phyloP scores from a whole-genome alignment of 805 yeast species.

The Myxozyma lipomycoides region DNA sequence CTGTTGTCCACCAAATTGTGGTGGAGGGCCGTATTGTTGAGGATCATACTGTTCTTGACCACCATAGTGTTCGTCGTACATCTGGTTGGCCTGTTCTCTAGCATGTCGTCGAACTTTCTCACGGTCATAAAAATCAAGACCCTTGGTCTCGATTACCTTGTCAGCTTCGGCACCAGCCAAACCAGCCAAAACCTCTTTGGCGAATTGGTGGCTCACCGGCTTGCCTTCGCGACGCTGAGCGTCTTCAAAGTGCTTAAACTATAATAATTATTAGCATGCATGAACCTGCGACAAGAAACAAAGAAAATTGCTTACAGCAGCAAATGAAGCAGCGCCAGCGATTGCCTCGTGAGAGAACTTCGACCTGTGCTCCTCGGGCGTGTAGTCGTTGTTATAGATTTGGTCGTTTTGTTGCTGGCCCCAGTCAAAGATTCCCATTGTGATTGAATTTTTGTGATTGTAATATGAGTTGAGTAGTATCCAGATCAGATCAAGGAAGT shows the following conservation, averaged over 20 bases:
- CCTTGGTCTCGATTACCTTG: constrained; percentile 35
- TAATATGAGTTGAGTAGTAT: no score
- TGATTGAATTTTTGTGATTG: no score
- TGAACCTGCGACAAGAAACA: not conserved
- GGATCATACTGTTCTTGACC: constrained; percentile 26
- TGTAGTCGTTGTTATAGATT: constrained; percentile 13
- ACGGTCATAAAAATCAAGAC: constrained; percentile 32
- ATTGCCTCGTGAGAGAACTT: constrained; percentile 34
- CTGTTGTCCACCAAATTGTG: constrained; percentile 7
- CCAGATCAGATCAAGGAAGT: no score
- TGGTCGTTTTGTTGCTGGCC: constrained; percentile 14
- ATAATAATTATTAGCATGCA: not conserved
- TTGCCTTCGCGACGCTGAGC: constrained; percentile 34
- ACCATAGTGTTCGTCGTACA: constrained; percentile 34
- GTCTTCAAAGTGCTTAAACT: constrained; percentile 33
- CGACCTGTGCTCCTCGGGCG: constrained; percentile 30
- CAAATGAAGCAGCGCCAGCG: constrained; percentile 35
- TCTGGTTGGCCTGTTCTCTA: constrained; percentile 28
- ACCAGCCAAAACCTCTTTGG: constrained; percentile 34
- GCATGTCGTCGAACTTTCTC: constrained; percentile 30
- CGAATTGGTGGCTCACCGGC: constrained; percentile 34
- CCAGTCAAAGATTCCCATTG: constrained; percentile 8
- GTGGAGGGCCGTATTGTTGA: constrained; percentile 5
- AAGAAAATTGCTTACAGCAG: constrained; percentile 27
- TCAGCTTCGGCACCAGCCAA: constrained; percentile 35